Conservation (phyloP, 768 basidiomycete species). For the Gloeostereum incarnatum region DNA sequence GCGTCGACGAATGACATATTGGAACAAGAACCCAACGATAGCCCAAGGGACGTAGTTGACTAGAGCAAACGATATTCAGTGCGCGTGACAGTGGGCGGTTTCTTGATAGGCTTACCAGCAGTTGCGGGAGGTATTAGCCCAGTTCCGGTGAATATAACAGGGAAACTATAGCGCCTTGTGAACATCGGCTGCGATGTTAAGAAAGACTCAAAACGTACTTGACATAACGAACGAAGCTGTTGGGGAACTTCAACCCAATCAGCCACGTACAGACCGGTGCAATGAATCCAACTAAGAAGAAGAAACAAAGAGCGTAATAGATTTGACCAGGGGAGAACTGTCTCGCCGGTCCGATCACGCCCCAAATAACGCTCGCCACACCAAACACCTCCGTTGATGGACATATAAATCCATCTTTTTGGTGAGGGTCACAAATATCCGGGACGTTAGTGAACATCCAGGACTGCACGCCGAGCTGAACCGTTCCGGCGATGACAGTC, state of each 20-base stretch:
- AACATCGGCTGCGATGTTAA: not conserved
- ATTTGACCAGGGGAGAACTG: slow-evolving; percentile 60
- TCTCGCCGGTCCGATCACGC: slow-evolving; percentile 71
- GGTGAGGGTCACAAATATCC: slow-evolving; percentile 43
- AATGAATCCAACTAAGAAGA: slow-evolving; percentile 70
- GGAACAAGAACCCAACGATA: slow-evolving; percentile 58
- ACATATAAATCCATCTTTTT: slow-evolving; percentile 62
- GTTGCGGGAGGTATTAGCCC: slow-evolving; percentile 56
- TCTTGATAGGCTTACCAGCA: no score
- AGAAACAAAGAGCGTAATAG: slow-evolving; percentile 55
- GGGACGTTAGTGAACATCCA: slow-evolving; percentile 59
- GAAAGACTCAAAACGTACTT: slow-evolving; percentile 32
- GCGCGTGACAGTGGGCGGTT: no score
- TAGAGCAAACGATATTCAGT: no score
- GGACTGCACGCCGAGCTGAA: slow-evolving; percentile 65
- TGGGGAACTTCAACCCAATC: slow-evolving; percentile 50
- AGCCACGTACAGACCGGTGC: slow-evolving; percentile 49
- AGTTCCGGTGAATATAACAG: slow-evolving; percentile 52
- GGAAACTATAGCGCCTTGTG: slow-evolving; percentile 22
- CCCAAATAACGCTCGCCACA: slow-evolving; percentile 74
- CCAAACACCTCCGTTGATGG: slow-evolving; percentile 66
- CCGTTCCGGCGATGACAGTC: slow-evolving; percentile 58
- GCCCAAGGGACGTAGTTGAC: slow-evolving; percentile 65
- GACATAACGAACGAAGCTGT: slow-evolving; percentile 50
- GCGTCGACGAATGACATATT: slow-evolving; percentile 47